Evolutionary conservation across 352 stramenopile genomes (phyloP).

Genomic region (Phytopythium ostracodes): DNA sequence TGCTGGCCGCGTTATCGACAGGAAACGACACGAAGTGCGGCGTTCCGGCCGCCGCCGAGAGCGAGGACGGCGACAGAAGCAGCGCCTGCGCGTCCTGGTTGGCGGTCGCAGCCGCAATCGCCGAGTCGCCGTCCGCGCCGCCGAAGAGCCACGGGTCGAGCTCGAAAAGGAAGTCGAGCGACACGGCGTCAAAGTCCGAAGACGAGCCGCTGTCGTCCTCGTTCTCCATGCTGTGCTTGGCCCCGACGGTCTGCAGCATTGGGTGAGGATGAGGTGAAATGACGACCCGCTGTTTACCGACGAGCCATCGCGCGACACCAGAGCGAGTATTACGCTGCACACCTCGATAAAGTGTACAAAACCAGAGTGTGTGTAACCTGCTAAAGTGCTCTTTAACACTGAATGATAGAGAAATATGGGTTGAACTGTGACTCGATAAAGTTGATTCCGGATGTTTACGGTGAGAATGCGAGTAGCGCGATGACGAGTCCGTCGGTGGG

Average conservation of each 20-base stretch:
- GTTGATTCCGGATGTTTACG: background rate
- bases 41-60: background rate
- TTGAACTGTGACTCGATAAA: too few species aligned
- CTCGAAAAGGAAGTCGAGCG: constrained; percentile 24
- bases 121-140: constrained; percentile 1
- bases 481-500: background rate
- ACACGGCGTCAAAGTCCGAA: constrained; percentile 10
- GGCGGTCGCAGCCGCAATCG: constrained; percentile 8
- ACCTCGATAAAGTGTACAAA: background rate
- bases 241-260: too few species aligned
- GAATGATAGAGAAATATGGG: too few species aligned
- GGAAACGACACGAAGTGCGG: background rate
- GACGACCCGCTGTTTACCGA: background rate
- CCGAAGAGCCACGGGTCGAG: constrained; percentile 24
- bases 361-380: background rate
- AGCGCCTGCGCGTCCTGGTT: constrained; percentile 2
- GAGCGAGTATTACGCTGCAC: background rate
- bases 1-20: background rate
- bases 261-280: background rate
- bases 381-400: background rate
- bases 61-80: background rate
- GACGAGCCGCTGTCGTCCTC: background rate
- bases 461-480: background rate
- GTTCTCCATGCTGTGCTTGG: constrained; percentile 3
- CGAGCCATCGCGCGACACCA: background rate